These are phyloP conservation scores for Punctularia strigosozonata DNA, from an alignment of 768 basidiomycete species.

Conservation along the genomic window DNA sequence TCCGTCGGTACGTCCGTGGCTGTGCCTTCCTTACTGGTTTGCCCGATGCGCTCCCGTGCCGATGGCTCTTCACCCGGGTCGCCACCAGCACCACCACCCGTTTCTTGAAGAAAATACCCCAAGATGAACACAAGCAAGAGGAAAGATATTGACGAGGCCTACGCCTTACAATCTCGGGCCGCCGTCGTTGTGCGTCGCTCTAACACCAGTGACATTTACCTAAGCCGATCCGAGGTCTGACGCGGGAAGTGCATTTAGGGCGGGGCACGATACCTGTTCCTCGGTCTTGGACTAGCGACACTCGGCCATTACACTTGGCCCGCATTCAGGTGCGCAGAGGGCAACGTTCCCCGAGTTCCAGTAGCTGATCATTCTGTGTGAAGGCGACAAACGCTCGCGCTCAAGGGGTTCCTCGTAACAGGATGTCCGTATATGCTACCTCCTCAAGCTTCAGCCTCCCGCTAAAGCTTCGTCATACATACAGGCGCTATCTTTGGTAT, in stretches of 20 bases:
- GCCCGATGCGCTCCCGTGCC: too few relatives aligned
- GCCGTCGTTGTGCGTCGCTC: conserved; percentile 6
- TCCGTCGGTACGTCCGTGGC: too few relatives aligned
- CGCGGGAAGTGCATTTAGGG: conserved; percentile 30
- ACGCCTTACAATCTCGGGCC: conserved; percentile 32
- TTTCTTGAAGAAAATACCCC: too few relatives aligned
- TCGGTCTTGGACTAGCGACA: conserved; percentile 49
- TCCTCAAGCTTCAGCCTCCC: background rate
- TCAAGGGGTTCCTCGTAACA: conserved; percentile 72
- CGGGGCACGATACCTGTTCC: conserved; percentile 34
- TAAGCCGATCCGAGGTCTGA: conserved; percentile 13
- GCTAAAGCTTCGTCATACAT: conserved; percentile 8
- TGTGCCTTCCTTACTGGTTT: too few relatives aligned
- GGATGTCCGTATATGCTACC: conserved; percentile 35
- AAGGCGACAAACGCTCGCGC: conserved; percentile 69
- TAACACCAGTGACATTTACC: conserved; percentile 6
- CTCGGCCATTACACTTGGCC: conserved; percentile 67
- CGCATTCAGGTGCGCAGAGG: conserved; percentile 42
- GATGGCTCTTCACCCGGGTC: too few relatives aligned
- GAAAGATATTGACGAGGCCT: conserved; percentile 48
- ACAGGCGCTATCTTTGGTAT: conserved; percentile 57
- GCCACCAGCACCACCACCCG: too few relatives aligned
- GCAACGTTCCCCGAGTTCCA: background rate
- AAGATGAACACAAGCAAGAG: too few relatives aligned
- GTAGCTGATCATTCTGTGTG: background rate